Conservation (phyloP, 176 grass and related monocot species). For the Hyparrhenia diplandra region DNA sequence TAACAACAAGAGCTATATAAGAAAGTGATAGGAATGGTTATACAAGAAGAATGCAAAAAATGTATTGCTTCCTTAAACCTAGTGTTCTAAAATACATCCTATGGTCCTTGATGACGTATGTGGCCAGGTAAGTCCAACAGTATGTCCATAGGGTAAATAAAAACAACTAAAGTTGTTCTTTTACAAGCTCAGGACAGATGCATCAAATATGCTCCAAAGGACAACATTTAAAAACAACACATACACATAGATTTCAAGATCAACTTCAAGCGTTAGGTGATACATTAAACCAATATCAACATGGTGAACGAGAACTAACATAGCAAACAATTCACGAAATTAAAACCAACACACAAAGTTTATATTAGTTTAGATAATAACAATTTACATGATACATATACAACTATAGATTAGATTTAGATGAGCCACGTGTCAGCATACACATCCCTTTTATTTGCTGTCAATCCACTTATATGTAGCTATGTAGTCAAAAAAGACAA, state of each 20-base stretch:
- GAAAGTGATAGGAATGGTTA: neutral
- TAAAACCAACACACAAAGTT: neutral
- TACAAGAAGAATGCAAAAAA: slow-evolving; percentile 4
- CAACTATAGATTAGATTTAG: neutral
- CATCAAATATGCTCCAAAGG: neutral
- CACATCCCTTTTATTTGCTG: neutral
- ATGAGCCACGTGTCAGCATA: neutral
- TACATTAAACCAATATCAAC: neutral
- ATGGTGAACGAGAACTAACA: neutral
- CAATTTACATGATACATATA: neutral
- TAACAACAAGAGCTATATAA: neutral
- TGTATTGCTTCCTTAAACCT: neutral
- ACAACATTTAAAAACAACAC: neutral
- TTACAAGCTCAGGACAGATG: neutral
- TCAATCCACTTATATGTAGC: neutral
- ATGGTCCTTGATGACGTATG: neutral
- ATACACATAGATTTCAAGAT: neutral
- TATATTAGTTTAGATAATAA: neutral
- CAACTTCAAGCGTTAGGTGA: neutral
- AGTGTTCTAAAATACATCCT: neutral
- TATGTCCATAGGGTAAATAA: neutral
- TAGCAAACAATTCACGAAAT: neutral
- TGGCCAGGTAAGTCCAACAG: neutral
- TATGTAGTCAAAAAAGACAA: neutral
- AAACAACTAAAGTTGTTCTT: neutral